Base-by-base conservation (phyloP, 805 yeast genomes). In the Candida hungchunana region DNA sequence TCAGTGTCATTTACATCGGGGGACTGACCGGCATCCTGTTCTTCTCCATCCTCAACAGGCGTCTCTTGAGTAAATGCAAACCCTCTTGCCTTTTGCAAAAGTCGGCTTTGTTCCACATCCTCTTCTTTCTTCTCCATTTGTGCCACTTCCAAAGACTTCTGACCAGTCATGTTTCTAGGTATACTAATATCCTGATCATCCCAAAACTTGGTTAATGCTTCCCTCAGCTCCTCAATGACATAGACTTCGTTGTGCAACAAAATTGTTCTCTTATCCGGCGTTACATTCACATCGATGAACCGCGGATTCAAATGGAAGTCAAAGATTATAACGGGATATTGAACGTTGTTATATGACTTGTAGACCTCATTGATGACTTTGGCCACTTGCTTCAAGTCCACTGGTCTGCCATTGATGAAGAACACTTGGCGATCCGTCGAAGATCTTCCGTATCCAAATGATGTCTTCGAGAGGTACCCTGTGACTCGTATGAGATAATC, bases 191-290 rank as follows among this genome's bases (percentile, higher is more conserved):
- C 63, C 43, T 62, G 53, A 17, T 36, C 34, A 15, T 72, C 67
- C 50, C 73, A 85, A 38, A 72, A 67, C 1, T 56, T 54, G 0
- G 53, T 48, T 13, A 89, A 48, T n/a, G 64, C 56, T n/a, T 66
- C 72, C 35, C 75, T 65, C 5, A 90, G 44, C 2, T 61, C 59
- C 22, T 79, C 82, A 5, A 82, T 46, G 2, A 89, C 54, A n/a
- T 62, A 55, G 4, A 59, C 55, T 56, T 89, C 97, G 42, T 77
- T 67, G 40, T 80, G 87, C 2, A 88, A 53, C 49, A 84, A 53
- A 2, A 89, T 67, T 3, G 77, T 73, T 34, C 90, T 66, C 55
- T 93, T 93, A 56, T 93, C 97, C 0, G 98, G 97, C 0, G 96
- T 80, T 1, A 93, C 83, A 58, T 93, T 93, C 14, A 93, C 69